These are phyloP conservation scores for Scedosporium minutisporum DNA, from an alignment of 2,329 filamentous ascomycete genomes.

Conservation along the genomic window DNA sequence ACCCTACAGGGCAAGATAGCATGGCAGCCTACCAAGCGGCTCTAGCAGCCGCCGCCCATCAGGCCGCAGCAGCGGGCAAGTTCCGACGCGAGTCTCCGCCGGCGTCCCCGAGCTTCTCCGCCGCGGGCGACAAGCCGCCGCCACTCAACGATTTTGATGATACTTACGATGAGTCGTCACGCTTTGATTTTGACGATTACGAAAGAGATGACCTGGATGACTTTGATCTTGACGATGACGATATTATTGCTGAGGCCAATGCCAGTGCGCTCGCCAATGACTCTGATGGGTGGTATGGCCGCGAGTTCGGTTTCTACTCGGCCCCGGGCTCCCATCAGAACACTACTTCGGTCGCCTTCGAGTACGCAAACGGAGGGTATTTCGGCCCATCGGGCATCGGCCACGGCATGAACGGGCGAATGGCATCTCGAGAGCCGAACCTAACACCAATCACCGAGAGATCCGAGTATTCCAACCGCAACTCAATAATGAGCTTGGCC, in stretches of 20 bases:
- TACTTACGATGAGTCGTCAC: conserved; percentile 7
- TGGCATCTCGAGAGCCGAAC: conserved; percentile 75
- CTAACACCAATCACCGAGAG: conserved; percentile 93
- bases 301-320: conserved; percentile 95
- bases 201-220: conserved; percentile 43
- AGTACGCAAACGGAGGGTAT: conserved; percentile 75
- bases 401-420: conserved; percentile 62
- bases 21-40: conserved; percentile 71
- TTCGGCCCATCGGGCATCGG: conserved; percentile 69
- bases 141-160: conserved; percentile 6
- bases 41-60: conserved; percentile 69
- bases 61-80: conserved; percentile 65
- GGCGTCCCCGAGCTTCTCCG: conserved; percentile 9
- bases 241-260: conserved; percentile 90
- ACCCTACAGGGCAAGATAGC: conserved; percentile 15
- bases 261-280: conserved; percentile 88
- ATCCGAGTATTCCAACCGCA: conserved; percentile 91
- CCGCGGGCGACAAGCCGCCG: conserved; percentile 6
- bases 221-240: conserved; percentile 63
- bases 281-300: conserved; percentile 86
- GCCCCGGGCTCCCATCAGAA: conserved; percentile 34
- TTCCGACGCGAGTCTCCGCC: conserved; percentile 54
- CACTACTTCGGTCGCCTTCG: conserved; percentile 32
- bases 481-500: conserved; percentile 71
- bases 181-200: conserved; percentile 28